Evolutionary conservation across 176 grass and related monocot genomes (phyloP).

Genomic region (Canna indica): DNA sequence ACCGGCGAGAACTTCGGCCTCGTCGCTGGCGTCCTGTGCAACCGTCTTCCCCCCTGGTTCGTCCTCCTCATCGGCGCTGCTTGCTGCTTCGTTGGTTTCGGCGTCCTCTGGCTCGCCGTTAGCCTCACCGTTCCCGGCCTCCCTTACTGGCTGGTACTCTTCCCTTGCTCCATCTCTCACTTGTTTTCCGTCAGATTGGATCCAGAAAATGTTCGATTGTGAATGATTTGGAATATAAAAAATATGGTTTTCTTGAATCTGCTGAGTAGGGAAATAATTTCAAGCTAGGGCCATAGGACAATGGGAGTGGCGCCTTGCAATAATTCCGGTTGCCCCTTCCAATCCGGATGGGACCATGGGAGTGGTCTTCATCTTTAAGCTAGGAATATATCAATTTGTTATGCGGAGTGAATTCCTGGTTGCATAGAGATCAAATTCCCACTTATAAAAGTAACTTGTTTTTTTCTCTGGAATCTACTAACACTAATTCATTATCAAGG

Average conservation of each 20-base stretch:
- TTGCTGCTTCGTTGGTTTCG: constrained; percentile 53
- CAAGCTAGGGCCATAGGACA: not conserved
- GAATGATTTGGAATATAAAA: not conserved
- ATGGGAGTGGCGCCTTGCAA: too few species aligned
- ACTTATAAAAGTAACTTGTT: too few species aligned
- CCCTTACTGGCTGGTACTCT: constrained; percentile 69
- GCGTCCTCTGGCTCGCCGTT: constrained; percentile 46
- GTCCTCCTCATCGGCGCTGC: constrained; percentile 57
- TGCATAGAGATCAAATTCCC: too few species aligned
- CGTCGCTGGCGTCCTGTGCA: constrained; percentile 68
- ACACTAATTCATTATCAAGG: too few species aligned
- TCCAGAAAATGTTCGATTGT: not conserved
- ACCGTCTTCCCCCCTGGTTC: constrained; percentile 64
- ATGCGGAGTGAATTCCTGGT: too few species aligned
- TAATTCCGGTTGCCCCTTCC: too few species aligned
- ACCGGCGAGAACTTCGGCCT: constrained; percentile 76
- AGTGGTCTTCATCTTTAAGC: too few species aligned
- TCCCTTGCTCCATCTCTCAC: not conserved
- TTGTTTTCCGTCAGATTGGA: not conserved
- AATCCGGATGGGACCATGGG: too few species aligned
- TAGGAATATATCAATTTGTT: too few species aligned
- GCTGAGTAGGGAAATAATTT: not conserved
- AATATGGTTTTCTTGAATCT: not conserved
- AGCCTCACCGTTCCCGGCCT: constrained; percentile 31
- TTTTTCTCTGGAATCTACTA: too few species aligned